Evolutionary conservation across 768 basidiomycete genomes (phyloP).

Genomic region (Infundibulicybe gibba): DNA sequence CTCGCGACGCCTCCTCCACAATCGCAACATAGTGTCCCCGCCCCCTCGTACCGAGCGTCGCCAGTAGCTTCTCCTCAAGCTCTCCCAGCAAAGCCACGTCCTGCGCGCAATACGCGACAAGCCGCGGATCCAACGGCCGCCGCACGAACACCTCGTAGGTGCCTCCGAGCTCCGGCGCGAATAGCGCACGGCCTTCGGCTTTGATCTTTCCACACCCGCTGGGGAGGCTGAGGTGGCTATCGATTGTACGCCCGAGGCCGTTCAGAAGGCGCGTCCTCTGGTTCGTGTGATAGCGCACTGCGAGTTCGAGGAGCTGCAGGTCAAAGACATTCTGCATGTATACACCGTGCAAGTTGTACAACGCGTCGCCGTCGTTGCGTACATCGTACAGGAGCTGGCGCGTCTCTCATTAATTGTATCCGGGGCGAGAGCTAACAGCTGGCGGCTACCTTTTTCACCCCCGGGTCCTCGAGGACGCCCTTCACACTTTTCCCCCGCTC

Average conservation of each 20-base stretch:
- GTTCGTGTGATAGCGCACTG: slow-evolving; percentile 18
- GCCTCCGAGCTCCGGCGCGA: slow-evolving; percentile 19
- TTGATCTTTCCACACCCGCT: slow-evolving; percentile 24
- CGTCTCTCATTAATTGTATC: too few relatives aligned
- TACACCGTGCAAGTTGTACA: slow-evolving; percentile 22
- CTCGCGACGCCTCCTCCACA: too few relatives aligned
- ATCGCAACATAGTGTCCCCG: too few relatives aligned
- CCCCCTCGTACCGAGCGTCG: too few relatives aligned
- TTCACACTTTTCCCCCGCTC: slow-evolving; percentile 17
- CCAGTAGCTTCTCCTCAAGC: slow-evolving; percentile 15
- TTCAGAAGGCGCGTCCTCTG: slow-evolving; percentile 14
- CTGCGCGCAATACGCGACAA: slow-evolving; percentile 23
- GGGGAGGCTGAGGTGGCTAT: slow-evolving; percentile 18
- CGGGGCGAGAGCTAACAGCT: too few relatives aligned
- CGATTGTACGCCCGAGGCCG: slow-evolving; percentile 19
- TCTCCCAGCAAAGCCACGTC: slow-evolving; percentile 24
- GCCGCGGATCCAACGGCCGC: slow-evolving; percentile 18
- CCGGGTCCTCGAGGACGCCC: slow-evolving; percentile 14
- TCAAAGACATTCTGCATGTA: slow-evolving; percentile 24
- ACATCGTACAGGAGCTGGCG: slow-evolving; percentile 29
- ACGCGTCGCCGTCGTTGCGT: slow-evolving; percentile 29
- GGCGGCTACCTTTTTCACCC: slow-evolving; percentile 17
- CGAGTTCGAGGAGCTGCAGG: slow-evolving; percentile 28
- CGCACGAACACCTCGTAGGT: slow-evolving; percentile 21
- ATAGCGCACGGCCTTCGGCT: slow-evolving; percentile 24